A percentile compares a stretch with the other conserved stretches of the same genome.
Conservation (phyloP, 1,284 basidiomycete genomes). For the Albatrellus sp. region DNA sequence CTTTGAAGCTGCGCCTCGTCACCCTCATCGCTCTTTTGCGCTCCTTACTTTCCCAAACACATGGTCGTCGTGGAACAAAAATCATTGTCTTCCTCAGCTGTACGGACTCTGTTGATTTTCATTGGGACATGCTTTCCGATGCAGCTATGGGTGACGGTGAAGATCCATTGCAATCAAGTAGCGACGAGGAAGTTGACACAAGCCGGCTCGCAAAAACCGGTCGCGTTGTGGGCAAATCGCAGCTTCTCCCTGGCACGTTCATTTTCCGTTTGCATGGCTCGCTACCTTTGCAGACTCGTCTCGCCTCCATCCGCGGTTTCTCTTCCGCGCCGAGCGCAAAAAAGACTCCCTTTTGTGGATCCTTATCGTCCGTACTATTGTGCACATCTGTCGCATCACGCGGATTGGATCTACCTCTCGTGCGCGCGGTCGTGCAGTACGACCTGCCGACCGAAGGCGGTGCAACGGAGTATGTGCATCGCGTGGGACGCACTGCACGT, state of each 20-base stretch:
- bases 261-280: conserved; percentile 95
- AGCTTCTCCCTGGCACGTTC: conserved; percentile 71
- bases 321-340: conserved; percentile 29
- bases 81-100: conserved; percentile 95
- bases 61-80: conserved; percentile 36
- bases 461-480: conserved; percentile 92
- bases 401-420: conserved; percentile 94
- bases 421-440: conserved; percentile 90
- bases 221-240: conserved; percentile 46
- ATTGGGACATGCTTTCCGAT: conserved; percentile 81
- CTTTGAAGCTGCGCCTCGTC: conserved; percentile 89
- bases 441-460: conserved; percentile 97
- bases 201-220: conserved; percentile 17
- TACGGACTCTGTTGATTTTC: conserved; percentile 96
- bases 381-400: conserved; percentile 97
- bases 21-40: conserved; percentile 79
- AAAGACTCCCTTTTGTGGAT: conserved; percentile 13
- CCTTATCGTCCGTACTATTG: conserved; percentile 61
- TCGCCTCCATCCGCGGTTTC: conserved; percentile 77
- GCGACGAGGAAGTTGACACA: conserved; percentile 6
- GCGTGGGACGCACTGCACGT: conserved; percentile 94
- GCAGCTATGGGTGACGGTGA: conserved; percentile 52
- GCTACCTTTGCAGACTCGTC: conserved; percentile 71
- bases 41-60: conserved; percentile 54
- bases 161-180: conserved; percentile 12